Evolutionary conservation across 441 rosid species (phyloP), one percentile per base, ranked within the genome.

Genomic region (Croton laevigatus): DNA sequence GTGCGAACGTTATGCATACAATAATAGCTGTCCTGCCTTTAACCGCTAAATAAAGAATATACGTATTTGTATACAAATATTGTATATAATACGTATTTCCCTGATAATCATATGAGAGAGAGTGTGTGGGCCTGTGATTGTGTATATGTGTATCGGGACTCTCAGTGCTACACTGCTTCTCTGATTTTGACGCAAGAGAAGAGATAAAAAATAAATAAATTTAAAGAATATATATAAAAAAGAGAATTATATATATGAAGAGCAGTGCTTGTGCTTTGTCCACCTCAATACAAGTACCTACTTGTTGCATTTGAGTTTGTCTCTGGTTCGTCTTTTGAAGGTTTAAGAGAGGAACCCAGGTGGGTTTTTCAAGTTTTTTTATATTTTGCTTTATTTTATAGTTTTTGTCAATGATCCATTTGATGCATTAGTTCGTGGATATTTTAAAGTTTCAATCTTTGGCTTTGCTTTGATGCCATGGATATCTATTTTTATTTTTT

Each of bases 161-260:
- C 81, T 81, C 79, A 38, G 70, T 62, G 80, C 70, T 51, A 60
- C 69, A 38, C 67, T 77, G 72, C 46, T 69, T 68, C 77, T 66
- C 84, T 77, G 86, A 78, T 81, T 83, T 75, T 75, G 80, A 79
- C 79, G 84, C 71, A 68, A 70, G 67, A 59, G 62, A 55, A 61
- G 64, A 59, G 62, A 79, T 44, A 27, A 68, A 17, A 42, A 42
- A 14, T 40, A 57, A 37, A 32, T 7, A 6, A 44, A 34, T 12
- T 8, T 36, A 48, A 5, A 23, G 34, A 55, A 62, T 27, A 66
- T 19, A 23, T n/a, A 23, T 23, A 49, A 54, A 67, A 67, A 38
- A 2, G 19, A 27, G 11, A 65, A 22, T n/a, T n/a, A 59, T 57
- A 66, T 44, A 69, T 45, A 62, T 64, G n/a, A 9, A 44, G 68